phyloP scores from a whole-genome alignment of 1,139 yeast genomes.

The Yamadazyma conglobata region DNA sequence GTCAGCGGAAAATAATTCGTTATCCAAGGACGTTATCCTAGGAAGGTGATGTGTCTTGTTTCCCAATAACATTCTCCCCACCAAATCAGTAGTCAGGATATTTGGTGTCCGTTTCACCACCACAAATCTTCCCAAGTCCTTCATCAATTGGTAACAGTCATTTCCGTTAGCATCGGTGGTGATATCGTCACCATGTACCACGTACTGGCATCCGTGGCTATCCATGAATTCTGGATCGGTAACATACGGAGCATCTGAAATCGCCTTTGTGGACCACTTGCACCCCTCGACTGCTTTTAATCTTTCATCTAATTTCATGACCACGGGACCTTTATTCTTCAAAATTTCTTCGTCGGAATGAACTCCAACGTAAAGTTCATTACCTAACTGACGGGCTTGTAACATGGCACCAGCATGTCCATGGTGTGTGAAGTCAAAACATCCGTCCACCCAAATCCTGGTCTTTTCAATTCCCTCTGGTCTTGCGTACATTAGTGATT shows the following conservation, averaged over 20 bases:
- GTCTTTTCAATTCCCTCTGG: slow-evolving; percentile 45
- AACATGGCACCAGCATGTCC: slow-evolving; percentile 97
- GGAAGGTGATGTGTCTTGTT: slow-evolving; percentile 56
- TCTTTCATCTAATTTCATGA: slow-evolving; percentile 80
- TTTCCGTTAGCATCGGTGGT: slow-evolving; percentile 94
- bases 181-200: slow-evolving; percentile 96
- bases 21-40: slow-evolving; percentile 27
- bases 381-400: slow-evolving; percentile 81
- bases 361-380: slow-evolving; percentile 77
- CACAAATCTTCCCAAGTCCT: slow-evolving; percentile 79
- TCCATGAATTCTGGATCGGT: slow-evolving; percentile 84
- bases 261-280: slow-evolving; percentile 78
- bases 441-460: slow-evolving; percentile 91
- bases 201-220: slow-evolving; percentile 70
- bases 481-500: slow-evolving; percentile 34
- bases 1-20: slow-evolving; percentile 32
- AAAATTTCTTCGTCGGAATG: slow-evolving; percentile 87
- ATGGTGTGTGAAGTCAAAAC: slow-evolving; percentile 96
- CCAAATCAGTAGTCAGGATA: slow-evolving; percentile 91
- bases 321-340: slow-evolving; percentile 87
- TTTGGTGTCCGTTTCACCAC: slow-evolving; percentile 92
- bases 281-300: slow-evolving; percentile 82
- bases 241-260: slow-evolving; percentile 89
- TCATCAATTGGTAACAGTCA: slow-evolving; percentile 83
- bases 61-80: slow-evolving; percentile 78